Conservation (phyloP, 1,139 yeast species). For the Candida sanyaensis region DNA sequence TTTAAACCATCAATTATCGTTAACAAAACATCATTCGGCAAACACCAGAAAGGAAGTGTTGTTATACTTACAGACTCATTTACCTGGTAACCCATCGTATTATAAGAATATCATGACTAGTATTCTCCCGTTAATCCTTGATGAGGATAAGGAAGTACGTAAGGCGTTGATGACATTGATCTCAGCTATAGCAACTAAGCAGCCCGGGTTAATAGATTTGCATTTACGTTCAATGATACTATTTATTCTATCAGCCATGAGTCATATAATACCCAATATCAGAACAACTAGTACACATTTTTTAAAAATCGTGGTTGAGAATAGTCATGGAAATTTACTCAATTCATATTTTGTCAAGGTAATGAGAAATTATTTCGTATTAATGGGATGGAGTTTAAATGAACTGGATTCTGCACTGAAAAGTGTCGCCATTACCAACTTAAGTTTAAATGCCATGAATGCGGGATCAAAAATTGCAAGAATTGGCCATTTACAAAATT, state of each 20-base stretch:
- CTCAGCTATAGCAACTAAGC: constrained; percentile 48
- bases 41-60: constrained; percentile 76
- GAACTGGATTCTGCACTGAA: constrained; percentile 41
- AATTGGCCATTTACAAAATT: constrained; percentile 43
- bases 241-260: constrained; percentile 91
- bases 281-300: constrained; percentile 71
- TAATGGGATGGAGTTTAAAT: constrained; percentile 61
- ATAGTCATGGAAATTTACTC: constrained; percentile 51
- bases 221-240: constrained; percentile 69
- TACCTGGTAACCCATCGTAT: constrained; percentile 52
- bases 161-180: constrained; percentile 56
- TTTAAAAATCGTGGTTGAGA: constrained; percentile 53
- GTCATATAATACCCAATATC: constrained; percentile 78
- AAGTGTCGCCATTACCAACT: constrained; percentile 49
- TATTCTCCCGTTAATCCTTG: constrained; percentile 61
- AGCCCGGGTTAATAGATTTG: constrained; percentile 60
- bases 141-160: constrained; percentile 66
- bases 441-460: constrained; percentile 33
- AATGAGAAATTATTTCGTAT: constrained; percentile 54
- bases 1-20: constrained; percentile 57
- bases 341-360: constrained; percentile 61
- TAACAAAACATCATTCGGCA: constrained; percentile 77
- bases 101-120: constrained; percentile 60
- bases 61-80: constrained; percentile 44
- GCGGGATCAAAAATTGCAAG: constrained; percentile 42